These are phyloP conservation scores for Chloromonas sp. DNA, from an alignment of 163 green algal species.

Conservation along the genomic window DNA sequence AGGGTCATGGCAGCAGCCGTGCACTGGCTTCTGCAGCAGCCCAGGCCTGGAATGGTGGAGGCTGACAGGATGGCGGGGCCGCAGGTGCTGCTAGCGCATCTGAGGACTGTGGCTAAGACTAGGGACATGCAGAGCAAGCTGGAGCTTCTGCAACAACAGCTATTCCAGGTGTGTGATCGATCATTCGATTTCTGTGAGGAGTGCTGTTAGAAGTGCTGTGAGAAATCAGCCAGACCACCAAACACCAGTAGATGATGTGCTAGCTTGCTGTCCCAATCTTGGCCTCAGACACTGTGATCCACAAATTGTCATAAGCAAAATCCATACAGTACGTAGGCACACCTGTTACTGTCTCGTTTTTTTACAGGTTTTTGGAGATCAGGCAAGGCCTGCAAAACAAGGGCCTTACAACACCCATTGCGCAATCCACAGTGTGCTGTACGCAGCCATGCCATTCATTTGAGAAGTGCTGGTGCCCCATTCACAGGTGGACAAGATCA, in stretches of 20 bases:
- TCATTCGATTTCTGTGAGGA: background rate
- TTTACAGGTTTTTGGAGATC: too few relatives aligned
- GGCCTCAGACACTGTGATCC: too few relatives aligned
- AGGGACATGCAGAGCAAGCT: constrained; percentile 16
- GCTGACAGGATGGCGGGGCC: background rate
- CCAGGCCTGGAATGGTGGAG: background rate
- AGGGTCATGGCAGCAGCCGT: background rate
- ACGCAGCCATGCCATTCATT: too few relatives aligned
- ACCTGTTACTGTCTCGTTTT: too few relatives aligned
- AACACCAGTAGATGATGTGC: background rate
- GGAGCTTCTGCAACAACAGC: constrained; percentile 9
- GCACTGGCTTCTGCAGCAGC: background rate
- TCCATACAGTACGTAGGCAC: too few relatives aligned
- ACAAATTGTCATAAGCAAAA: too few relatives aligned
- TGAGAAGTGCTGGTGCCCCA: too few relatives aligned
- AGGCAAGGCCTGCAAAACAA: too few relatives aligned
- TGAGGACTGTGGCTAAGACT: constrained; percentile 13
- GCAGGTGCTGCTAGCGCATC: constrained; percentile 8
- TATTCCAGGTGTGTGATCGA: constrained; percentile 17
- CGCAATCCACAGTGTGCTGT: too few relatives aligned
- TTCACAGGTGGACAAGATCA: constrained; percentile 7
- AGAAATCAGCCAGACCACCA: background rate
- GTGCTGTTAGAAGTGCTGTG: background rate
- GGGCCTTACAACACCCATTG: too few relatives aligned
- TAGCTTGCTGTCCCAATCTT: too few relatives aligned